A percentile compares a stretch with the other conserved stretches of the same genome.
Conservation (phyloP, 805 yeast species). For the Clavispora asparagi region DNA sequence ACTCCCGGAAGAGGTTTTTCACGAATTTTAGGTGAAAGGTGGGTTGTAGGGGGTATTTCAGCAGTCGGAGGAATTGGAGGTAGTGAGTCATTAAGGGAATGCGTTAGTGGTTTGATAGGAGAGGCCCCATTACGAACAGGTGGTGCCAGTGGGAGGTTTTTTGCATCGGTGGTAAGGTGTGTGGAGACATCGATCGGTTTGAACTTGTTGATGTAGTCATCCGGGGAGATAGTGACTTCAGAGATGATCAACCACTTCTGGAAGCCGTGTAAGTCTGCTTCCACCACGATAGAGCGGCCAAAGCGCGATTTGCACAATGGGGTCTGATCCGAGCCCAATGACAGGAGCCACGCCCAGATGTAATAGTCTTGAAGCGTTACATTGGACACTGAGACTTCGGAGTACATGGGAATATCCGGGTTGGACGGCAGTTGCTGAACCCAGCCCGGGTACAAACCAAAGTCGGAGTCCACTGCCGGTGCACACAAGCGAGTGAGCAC, state of each 20-base stretch:
- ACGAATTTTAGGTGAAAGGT: not conserved
- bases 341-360: constrained; percentile 87
- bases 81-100: not conserved
- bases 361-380: constrained; percentile 80
- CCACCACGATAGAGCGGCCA: constrained; percentile 79
- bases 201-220: constrained; percentile 27
- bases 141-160: constrained; percentile 9
- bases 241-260: constrained; percentile 75
- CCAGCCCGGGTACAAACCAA: constrained; percentile 39
- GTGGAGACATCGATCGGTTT: constrained; percentile 2
- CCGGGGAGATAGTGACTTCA: constrained; percentile 49
- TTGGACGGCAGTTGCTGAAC: constrained; percentile 2
- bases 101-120: constrained; percentile 1
- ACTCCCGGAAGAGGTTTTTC: not conserved
- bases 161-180: constrained; percentile 3
- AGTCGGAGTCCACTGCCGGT: constrained; percentile 31
- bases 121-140: constrained; percentile 15
- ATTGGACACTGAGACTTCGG: constrained; percentile 42
- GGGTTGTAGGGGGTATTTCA: not conserved
- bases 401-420: constrained; percentile 33
- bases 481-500: constrained; percentile 38
- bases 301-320: constrained; percentile 58
- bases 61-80: constrained; percentile 11
- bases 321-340: constrained; percentile 71
- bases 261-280: constrained; percentile 73